These are phyloP conservation scores for Termitomyces sp. DNA, from an alignment of 768 basidiomycete species.

Conservation along the genomic window DNA sequence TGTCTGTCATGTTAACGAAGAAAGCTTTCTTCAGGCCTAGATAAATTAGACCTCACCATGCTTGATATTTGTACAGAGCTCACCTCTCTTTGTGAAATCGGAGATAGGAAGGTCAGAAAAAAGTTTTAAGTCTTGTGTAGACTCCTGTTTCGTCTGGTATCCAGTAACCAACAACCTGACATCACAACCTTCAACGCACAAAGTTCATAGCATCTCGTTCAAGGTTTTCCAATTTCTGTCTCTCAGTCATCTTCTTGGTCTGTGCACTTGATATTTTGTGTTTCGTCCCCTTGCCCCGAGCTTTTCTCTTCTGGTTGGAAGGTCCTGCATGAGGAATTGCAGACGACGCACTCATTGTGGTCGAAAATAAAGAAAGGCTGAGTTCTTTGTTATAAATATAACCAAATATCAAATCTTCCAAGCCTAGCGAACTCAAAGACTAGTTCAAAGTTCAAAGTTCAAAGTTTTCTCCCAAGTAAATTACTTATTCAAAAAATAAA, in stretches of 20 bases:
- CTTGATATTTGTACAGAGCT: not conserved
- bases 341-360: not conserved
- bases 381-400: not conserved
- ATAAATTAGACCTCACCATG: not conserved
- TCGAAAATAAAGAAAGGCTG: not conserved
- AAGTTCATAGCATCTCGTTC: constrained; percentile 44
- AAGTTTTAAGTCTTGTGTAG: constrained; percentile 42
- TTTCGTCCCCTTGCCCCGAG: constrained; percentile 5
- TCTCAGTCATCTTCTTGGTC: constrained; percentile 38
- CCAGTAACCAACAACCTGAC: constrained; percentile 7
- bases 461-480: too few species aligned
- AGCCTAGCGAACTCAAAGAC: too few species aligned
- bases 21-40: constrained; percentile 82
- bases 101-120: constrained; percentile 81
- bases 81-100: constrained; percentile 67
- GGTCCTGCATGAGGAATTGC: constrained; percentile 9
- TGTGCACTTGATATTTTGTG: constrained; percentile 17
- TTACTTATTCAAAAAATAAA: too few species aligned
- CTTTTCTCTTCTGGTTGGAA: constrained; percentile 8
- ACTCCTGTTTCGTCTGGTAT: constrained; percentile 31
- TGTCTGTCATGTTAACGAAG: constrained; percentile 85
- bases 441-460: too few species aligned
- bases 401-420: not conserved
- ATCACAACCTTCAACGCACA: constrained; percentile 24
- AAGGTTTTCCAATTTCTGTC: constrained; percentile 44